These are phyloP conservation scores for Seiridium cupressi DNA, from an alignment of 2,329 filamentous ascomycete species.

Conservation along the genomic window DNA sequence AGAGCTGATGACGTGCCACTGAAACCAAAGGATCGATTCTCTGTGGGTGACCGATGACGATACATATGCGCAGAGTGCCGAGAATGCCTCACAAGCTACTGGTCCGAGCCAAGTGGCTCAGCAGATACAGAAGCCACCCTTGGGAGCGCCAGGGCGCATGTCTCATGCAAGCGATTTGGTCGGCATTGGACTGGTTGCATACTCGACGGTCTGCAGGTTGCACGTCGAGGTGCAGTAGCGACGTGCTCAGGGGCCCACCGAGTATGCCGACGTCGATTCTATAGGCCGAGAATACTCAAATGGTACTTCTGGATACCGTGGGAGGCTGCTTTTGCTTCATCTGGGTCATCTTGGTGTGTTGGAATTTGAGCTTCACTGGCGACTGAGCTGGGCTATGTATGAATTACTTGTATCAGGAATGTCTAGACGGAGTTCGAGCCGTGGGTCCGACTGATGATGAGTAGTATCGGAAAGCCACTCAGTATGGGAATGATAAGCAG, in stretches of 20 bases:
- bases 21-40: background rate
- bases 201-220: background rate
- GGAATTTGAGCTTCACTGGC: background rate
- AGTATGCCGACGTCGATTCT: background rate
- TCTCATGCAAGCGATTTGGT: background rate
- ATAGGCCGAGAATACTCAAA: conserved; percentile 1
- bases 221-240: conserved; percentile 23
- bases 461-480: no score
- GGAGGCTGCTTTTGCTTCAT: background rate
- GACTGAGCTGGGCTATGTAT: no score
- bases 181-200: background rate
- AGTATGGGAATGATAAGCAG: no score
- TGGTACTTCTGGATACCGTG: background rate
- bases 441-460: no score
- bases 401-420: no score
- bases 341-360: background rate
- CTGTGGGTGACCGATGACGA: conserved; percentile 12
- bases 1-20: conserved; percentile 6
- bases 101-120: conserved; percentile 19
- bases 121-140: conserved; percentile 20
- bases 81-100: conserved; percentile 4
- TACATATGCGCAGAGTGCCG: background rate
- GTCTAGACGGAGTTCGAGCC: no score
- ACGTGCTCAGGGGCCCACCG: background rate
- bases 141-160: conserved; percentile 8